These are phyloP conservation scores for Cornus kousa DNA, from an alignment of 148 eudicot species.

Conservation along the genomic window DNA sequence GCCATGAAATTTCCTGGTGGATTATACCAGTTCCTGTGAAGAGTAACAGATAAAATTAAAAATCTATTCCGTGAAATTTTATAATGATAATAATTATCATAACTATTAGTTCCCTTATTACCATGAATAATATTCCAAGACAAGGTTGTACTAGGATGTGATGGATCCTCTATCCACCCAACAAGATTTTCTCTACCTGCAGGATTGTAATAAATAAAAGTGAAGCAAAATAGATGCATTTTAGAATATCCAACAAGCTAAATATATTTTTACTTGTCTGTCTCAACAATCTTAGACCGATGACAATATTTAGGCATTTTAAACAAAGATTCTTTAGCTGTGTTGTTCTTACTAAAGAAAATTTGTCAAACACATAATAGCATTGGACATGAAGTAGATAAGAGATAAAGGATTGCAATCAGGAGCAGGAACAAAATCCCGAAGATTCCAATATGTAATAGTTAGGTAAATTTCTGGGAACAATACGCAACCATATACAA, in stretches of 20 bases:
- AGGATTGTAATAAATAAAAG: slow-evolving; percentile 6
- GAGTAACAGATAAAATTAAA: slow-evolving; percentile 6
- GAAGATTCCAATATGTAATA: no score
- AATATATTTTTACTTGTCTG: not conserved
- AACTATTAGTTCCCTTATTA: slow-evolving; percentile 16
- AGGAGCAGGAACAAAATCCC: not conserved
- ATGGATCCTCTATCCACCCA: slow-evolving; percentile 51
- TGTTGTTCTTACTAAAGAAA: no score
- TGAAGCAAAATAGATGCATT: not conserved
- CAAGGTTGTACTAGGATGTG: slow-evolving; percentile 46
- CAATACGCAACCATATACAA: no score
- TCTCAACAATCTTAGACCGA: not conserved
- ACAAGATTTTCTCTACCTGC: slow-evolving; percentile 47
- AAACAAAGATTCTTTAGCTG: no score
- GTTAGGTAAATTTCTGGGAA: no score
- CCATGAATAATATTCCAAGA: slow-evolving; percentile 56
- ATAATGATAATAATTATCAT: not conserved
- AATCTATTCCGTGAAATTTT: not conserved
- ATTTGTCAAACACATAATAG: not conserved
- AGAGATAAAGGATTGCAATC: not conserved
- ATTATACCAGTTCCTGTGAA: slow-evolving; percentile 49
- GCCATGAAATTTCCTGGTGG: slow-evolving; percentile 30
- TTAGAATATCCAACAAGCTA: not conserved
- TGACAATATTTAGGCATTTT: not conserved
- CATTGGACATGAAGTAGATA: not conserved